Percentiles rank a stretch among this genome's conserved stretches.
Conservation (phyloP, 345 rosid genomes). For the Eutrema yunnanense region DNA sequence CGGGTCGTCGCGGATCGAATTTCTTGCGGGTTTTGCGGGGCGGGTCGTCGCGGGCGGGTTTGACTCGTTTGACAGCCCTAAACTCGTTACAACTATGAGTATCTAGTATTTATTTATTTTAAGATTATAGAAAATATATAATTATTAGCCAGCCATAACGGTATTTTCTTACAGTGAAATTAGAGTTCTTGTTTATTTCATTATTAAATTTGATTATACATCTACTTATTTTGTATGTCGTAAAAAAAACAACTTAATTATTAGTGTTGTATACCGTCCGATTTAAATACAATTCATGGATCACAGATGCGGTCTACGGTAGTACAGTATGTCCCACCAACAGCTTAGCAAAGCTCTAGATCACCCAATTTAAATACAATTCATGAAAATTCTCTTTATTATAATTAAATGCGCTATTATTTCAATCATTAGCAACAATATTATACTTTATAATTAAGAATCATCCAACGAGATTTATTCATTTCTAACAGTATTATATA, state of each 20-base stretch:
- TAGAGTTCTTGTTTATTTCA: background rate
- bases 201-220: background rate
- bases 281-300: background rate
- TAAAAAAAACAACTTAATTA: background rate
- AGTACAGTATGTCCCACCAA: slow-evolving; percentile 20
- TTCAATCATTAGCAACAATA: slow-evolving; percentile 23
- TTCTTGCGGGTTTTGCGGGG: too few relatives aligned
- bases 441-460: slow-evolving; percentile 2
- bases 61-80: too few relatives aligned
- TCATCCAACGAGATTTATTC: slow-evolving; percentile 17
- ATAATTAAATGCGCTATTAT: slow-evolving; percentile 22
- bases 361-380: background rate
- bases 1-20: too few relatives aligned
- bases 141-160: background rate
- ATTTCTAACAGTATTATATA: slow-evolving; percentile 2
- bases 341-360: slow-evolving; percentile 13
- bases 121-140: too few relatives aligned
- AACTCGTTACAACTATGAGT: background rate
- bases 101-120: background rate
- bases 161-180: background rate
- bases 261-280: slow-evolving; percentile 4
- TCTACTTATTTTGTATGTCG: background rate
- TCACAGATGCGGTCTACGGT: background rate
- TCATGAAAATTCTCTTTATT: background rate
- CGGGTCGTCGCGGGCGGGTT: too few relatives aligned